These are phyloP conservation scores for Luffa aegyptiaca DNA, from an alignment of 306 rosid species.

Conservation along the genomic window DNA sequence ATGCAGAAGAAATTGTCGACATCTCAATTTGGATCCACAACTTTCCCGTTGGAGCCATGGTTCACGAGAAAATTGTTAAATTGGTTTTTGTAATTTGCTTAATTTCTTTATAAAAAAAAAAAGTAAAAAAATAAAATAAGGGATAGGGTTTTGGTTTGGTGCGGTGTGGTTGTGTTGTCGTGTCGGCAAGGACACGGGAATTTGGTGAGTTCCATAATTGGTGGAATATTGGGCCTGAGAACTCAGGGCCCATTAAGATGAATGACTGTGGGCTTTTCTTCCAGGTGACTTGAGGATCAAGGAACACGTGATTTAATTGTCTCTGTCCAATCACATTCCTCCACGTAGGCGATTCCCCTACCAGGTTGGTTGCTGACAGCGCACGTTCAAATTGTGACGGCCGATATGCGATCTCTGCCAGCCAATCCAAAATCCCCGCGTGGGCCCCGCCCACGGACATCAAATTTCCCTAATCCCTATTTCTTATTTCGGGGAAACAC, in stretches of 20 bases:
- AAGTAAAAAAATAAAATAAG: not conserved
- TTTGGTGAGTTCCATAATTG: not conserved
- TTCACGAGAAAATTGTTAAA: not conserved
- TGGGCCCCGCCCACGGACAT: not conserved
- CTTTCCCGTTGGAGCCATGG: not conserved
- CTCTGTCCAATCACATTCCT: not conserved
- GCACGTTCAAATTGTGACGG: not conserved
- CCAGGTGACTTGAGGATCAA: not conserved
- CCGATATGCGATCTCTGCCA: not conserved
- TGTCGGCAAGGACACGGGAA: not conserved
- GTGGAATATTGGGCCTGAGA: not conserved
- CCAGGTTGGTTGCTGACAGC: not conserved
- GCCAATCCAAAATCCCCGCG: not conserved
- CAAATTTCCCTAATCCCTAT: no score
- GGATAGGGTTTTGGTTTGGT: not conserved
- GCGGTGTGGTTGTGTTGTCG: not conserved
- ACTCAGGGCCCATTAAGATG: not conserved
- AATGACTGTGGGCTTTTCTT: not conserved
- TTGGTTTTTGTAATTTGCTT: not conserved
- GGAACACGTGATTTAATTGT: not conserved
- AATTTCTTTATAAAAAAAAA: not conserved
- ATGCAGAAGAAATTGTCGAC: not conserved
- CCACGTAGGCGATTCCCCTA: not conserved
- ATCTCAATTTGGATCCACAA: not conserved
- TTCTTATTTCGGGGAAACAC: no score